These are phyloP conservation scores for Ceratobasidium sp. DNA, from an alignment of 1,284 basidiomycete genomes.

Conservation along the genomic window DNA sequence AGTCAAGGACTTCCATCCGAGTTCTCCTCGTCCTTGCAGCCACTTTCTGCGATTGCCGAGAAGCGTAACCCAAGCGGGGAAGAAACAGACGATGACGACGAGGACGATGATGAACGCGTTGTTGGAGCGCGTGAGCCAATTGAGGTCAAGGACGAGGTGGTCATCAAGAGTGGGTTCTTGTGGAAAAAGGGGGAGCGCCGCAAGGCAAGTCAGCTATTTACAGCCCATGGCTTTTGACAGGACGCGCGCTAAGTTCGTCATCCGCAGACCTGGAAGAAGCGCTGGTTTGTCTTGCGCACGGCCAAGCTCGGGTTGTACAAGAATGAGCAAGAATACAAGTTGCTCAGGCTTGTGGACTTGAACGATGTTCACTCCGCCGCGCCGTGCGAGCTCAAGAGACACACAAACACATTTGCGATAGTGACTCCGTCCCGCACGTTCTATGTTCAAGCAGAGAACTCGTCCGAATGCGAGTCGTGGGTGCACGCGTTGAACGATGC, in stretches of 20 bases:
- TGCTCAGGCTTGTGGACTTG: constrained; percentile 88
- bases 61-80: constrained; percentile 68
- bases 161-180: constrained; percentile 89
- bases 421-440: constrained; percentile 93
- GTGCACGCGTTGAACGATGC: constrained; percentile 82
- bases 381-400: constrained; percentile 86
- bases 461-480: constrained; percentile 82
- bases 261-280: constrained; percentile 92
- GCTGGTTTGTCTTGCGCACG: constrained; percentile 95
- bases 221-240: constrained; percentile 39
- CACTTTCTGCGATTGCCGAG: constrained; percentile 76
- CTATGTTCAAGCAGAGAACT: constrained; percentile 82
- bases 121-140: constrained; percentile 51
- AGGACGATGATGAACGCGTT: constrained; percentile 59
- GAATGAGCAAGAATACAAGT: constrained; percentile 89
- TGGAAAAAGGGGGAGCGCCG: constrained; percentile 96
- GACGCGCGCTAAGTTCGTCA: constrained; percentile 28
- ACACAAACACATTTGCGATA: constrained; percentile 89
- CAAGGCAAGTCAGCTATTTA: constrained; percentile 67
- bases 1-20: constrained; percentile 26
- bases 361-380: constrained; percentile 91
- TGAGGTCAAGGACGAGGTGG: constrained; percentile 63
- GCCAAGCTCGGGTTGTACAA: constrained; percentile 98
- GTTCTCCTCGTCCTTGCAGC: constrained; percentile 49
- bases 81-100: constrained; percentile 77